Evolutionary conservation across 331 rosid species (phyloP).

Genomic region (Cydonia oblonga): DNA sequence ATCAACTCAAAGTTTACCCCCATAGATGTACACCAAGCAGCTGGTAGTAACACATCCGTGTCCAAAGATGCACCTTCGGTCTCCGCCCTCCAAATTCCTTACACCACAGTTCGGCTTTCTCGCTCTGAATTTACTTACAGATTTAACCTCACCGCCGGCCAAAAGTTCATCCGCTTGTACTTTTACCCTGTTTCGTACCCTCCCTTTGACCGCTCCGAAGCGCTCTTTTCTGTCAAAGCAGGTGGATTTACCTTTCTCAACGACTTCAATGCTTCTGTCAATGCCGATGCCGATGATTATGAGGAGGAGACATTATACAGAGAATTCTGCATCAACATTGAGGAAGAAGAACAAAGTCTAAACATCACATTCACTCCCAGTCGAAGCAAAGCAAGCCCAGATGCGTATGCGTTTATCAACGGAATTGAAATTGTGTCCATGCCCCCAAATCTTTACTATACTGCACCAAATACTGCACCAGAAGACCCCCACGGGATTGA

Average conservation of each 20-base stretch:
- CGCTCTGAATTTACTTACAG: conserved; percentile 9
- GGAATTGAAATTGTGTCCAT: conserved; percentile 34
- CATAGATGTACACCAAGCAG: too few relatives aligned
- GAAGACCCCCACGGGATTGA: background rate
- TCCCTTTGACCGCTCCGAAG: background rate
- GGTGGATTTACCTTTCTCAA: background rate
- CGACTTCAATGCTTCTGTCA: background rate
- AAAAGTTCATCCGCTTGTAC: conserved; percentile 15
- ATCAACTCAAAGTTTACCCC: too few relatives aligned
- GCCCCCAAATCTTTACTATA: conserved; percentile 14
- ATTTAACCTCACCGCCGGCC: background rate
- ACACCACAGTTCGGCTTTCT: conserved; percentile 14
- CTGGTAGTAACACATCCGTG: too few relatives aligned
- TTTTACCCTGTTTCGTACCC: background rate
- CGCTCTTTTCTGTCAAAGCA: background rate
- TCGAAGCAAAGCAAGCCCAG: background rate
- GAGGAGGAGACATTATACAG: fast-evolving
- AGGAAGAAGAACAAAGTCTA: background rate
- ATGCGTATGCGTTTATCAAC: conserved; percentile 23
- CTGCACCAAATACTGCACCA: fast-evolving
- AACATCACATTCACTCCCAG: conserved; percentile 3
- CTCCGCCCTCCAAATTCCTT: background rate
- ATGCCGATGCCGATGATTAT: background rate
- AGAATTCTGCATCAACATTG: conserved; percentile 6
- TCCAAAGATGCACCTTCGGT: fast-evolving